These are phyloP conservation scores for Pseudotsuga menziesii DNA, from an alignment of 75 land plant species.

Conservation along the genomic window DNA sequence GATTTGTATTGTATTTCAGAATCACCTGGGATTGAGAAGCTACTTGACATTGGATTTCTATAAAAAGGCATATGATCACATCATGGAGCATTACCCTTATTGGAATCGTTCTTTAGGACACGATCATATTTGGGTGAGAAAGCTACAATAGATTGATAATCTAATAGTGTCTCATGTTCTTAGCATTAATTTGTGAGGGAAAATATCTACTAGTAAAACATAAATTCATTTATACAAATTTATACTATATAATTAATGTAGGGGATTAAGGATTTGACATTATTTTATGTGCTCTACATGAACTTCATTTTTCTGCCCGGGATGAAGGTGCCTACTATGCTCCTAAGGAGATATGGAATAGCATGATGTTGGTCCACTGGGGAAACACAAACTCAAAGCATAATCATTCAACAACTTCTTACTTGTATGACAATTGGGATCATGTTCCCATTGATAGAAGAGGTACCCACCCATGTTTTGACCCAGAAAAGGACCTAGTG, in stretches of 20 bases:
- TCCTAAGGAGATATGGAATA: slow-evolving; percentile 97
- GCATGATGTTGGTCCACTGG: slow-evolving; percentile 96
- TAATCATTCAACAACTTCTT: slow-evolving; percentile 88
- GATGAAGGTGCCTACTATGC: slow-evolving; percentile 99
- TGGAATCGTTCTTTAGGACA: slow-evolving; percentile 89
- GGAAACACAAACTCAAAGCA: slow-evolving; percentile 93
- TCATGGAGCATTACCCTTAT: slow-evolving; percentile 60
- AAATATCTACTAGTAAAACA: background rate
- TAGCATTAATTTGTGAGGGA: background rate
- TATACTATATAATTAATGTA: background rate
- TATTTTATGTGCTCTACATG: background rate
- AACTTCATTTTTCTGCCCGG: slow-evolving; percentile 82
- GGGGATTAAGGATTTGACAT: background rate
- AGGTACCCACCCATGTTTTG: slow-evolving; percentile 89
- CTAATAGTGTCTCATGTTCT: background rate
- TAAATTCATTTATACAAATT: background rate
- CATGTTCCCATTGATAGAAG: slow-evolving; percentile 49
- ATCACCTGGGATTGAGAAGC: slow-evolving; percentile 64
- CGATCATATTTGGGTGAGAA: slow-evolving; percentile 94
- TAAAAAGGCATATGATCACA: slow-evolving; percentile 76
- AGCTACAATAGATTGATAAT: background rate
- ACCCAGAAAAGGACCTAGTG: slow-evolving; percentile 88
- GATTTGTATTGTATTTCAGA: slow-evolving; percentile 20
- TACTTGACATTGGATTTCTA: slow-evolving; percentile 66
- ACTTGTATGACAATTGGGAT: slow-evolving; percentile 85